These are phyloP conservation scores for Ensete glaucum DNA, from an alignment of 176 grass and related monocot species.

Conservation along the genomic window DNA sequence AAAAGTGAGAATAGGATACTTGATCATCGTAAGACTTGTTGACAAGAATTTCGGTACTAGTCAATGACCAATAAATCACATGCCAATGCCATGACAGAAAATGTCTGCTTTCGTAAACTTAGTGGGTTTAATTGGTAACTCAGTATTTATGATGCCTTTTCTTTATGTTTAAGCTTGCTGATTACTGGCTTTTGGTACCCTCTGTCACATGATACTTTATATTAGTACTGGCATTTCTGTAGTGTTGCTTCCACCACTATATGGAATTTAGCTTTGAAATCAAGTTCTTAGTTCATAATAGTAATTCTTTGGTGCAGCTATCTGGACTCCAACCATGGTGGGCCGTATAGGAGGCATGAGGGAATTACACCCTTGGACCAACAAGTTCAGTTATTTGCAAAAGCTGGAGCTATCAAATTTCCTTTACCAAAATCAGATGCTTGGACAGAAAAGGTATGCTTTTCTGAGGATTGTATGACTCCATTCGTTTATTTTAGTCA, in stretches of 20 bases:
- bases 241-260: not conserved
- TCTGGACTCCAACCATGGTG: constrained; percentile 56
- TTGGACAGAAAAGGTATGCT: constrained; percentile 78
- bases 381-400: constrained; percentile 71
- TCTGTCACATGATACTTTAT: not conserved
- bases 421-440: constrained; percentile 56
- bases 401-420: constrained; percentile 63
- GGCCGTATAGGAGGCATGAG: constrained; percentile 31
- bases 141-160: too few relatives aligned
- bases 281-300: not conserved
- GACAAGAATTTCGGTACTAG: too few relatives aligned
- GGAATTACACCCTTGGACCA: constrained; percentile 65
- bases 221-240: not conserved
- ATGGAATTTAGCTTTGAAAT: not conserved
- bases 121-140: too few relatives aligned
- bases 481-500: not conserved
- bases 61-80: too few relatives aligned
- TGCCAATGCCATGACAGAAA: too few relatives aligned
- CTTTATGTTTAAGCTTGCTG: too few relatives aligned
- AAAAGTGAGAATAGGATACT: not conserved
- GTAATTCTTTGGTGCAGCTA: constrained; percentile 26
- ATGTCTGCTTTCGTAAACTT: too few relatives aligned
- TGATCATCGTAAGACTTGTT: not conserved
- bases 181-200: too few relatives aligned
- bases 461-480: not conserved